A percentile compares a stretch with the other conserved stretches of the same genome.
These are phyloP conservation scores for Colletotrichum liriopes DNA, from an alignment of 2,329 filamentous ascomycete genomes.

Conservation along the genomic window DNA sequence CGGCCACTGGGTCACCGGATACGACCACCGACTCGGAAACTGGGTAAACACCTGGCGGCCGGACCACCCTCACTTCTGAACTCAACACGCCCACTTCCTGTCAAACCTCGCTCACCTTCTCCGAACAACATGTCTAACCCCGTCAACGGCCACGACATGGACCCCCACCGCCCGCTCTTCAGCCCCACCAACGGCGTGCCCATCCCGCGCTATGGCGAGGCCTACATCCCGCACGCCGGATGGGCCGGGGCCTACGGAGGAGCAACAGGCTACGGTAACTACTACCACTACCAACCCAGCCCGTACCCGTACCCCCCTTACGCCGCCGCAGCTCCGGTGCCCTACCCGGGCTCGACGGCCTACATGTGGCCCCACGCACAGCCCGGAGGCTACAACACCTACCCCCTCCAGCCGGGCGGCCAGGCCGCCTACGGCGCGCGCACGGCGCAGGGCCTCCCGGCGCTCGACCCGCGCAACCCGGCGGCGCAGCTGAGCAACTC, in stretches of 20 bases:
- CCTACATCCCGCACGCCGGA: constrained; percentile 56
- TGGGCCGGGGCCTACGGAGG: constrained; percentile 24
- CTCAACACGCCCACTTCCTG: neutral
- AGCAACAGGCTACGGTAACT: constrained; percentile 20
- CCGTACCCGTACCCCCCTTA: constrained; percentile 51
- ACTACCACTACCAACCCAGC: constrained; percentile 54
- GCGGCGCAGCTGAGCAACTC: constrained; percentile 71
- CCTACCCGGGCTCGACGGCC: constrained; percentile 25
- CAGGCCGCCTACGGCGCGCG: constrained; percentile 55
- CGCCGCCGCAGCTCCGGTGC: neutral
- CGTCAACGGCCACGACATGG: constrained; percentile 55
- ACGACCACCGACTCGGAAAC: constrained; percentile 25
- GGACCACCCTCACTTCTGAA: neutral
- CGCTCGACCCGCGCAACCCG: constrained; percentile 62
- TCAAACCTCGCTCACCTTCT: neutral
- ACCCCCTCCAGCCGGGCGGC: constrained; percentile 57
- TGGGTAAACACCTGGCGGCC: constrained; percentile 57
- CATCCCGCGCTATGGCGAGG: constrained; percentile 54
- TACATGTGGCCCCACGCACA: constrained; percentile 38
- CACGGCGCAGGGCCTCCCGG: constrained; percentile 59
- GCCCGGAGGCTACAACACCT: constrained; percentile 3
- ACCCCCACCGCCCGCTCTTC: constrained; percentile 51
- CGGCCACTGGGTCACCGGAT: constrained; percentile 51
- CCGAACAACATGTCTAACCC: constrained; percentile 51
- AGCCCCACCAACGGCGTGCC: constrained; percentile 50